phyloP scores from a whole-genome alignment of 176 grass and related monocot genomes.

The Triticum monococcum region DNA sequence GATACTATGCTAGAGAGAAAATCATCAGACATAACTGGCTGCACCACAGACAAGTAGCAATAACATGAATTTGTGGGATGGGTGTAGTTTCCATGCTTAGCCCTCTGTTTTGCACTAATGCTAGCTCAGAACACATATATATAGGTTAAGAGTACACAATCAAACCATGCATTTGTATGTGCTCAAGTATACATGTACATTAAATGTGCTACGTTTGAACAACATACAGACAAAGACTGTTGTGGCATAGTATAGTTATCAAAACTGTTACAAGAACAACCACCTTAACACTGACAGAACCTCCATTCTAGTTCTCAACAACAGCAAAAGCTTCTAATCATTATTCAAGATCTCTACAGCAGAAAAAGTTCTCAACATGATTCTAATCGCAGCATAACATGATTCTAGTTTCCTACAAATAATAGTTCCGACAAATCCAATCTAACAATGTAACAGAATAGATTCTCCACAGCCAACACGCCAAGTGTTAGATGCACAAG shows the following conservation, averaged over 20 bases:
- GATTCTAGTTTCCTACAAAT: too few species aligned
- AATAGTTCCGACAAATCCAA: neutral
- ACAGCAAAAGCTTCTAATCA: neutral
- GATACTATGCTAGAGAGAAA: neutral
- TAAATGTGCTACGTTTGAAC: neutral
- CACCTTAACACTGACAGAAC: neutral
- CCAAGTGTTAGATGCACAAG: too few species aligned
- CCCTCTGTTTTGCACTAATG: neutral
- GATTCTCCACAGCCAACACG: neutral
- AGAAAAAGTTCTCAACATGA: neutral
- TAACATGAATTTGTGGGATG: too few species aligned
- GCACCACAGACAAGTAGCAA: neutral
- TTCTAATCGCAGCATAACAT: neutral
- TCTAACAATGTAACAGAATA: neutral
- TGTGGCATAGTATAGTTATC: neutral
- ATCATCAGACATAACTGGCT: neutral
- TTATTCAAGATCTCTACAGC: too few species aligned
- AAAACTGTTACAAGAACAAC: neutral
- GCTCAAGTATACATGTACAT: neutral
- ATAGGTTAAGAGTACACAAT: neutral
- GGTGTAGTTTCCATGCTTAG: neutral
- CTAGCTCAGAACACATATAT: neutral
- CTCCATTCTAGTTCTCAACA: neutral
- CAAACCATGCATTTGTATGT: neutral
- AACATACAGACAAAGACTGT: neutral